Evolutionary conservation across 2,329 filamentous ascomycete genomes (phyloP).

Genomic region (Madurella fahalii): DNA sequence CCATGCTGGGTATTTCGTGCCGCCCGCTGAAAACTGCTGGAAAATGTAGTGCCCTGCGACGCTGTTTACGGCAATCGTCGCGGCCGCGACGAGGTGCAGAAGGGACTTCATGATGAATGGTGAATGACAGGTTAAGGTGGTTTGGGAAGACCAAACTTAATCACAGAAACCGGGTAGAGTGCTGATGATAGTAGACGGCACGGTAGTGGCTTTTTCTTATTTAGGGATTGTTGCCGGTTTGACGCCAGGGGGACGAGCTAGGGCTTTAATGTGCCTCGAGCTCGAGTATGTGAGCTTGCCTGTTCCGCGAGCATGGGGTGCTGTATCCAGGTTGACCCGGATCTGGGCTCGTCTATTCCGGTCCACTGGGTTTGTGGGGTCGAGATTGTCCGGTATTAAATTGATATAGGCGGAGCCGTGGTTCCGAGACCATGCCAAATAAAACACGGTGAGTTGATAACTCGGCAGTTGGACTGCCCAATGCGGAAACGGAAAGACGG

Average conservation of each 20-base stretch:
- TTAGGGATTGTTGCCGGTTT: neutral
- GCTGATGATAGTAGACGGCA: neutral
- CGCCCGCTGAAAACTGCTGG: slow-evolving; percentile 34
- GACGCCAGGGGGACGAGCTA: neutral
- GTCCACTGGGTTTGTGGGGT: neutral
- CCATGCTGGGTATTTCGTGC: slow-evolving; percentile 32
- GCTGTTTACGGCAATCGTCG: slow-evolving; percentile 29
- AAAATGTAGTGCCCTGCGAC: slow-evolving; percentile 41
- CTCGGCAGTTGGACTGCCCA: slow-evolving; percentile 3
- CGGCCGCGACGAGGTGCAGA: slow-evolving; percentile 11
- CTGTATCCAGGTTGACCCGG: neutral
- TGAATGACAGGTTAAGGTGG: neutral
- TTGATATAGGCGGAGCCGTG: slow-evolving; percentile 2
- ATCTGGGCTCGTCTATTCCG: neutral
- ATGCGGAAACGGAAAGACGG: neutral
- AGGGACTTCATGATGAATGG: slow-evolving; percentile 20
- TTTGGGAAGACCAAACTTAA: neutral
- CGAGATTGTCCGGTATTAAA: neutral
- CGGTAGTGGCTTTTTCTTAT: slow-evolving; percentile 1
- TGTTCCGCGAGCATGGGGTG: too few species aligned
- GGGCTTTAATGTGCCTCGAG: neutral
- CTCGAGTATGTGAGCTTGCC: neutral
- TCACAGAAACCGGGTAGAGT: neutral
- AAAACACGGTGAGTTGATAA: neutral
- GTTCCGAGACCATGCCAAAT: slow-evolving; percentile 2